Conservation (phyloP, 768 basidiomycete species). For the Boletus eberwhitei region DNA sequence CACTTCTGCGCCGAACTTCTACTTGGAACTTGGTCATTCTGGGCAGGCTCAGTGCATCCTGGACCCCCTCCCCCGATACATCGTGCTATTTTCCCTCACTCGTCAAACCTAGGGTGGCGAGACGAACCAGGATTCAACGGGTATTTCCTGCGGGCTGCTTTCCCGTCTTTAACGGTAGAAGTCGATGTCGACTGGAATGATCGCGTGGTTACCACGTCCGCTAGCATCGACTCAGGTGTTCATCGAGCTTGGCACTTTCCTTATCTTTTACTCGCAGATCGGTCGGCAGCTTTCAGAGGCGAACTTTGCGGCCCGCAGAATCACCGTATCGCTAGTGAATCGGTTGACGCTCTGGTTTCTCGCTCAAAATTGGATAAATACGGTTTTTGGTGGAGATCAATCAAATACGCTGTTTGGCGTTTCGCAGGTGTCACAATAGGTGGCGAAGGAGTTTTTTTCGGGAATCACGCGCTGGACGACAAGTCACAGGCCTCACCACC, state of each 20-base stretch:
- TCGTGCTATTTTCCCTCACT: conserved; percentile 70
- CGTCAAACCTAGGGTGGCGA: conserved; percentile 61
- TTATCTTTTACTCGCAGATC: conserved; percentile 63
- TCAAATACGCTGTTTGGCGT: conserved; percentile 60
- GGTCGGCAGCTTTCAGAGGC: conserved; percentile 75
- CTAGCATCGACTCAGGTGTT: conserved; percentile 16
- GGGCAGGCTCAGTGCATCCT: conserved; percentile 48
- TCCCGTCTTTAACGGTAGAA: conserved; percentile 70
- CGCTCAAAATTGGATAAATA: conserved; percentile 30
- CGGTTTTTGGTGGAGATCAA: conserved; percentile 77
- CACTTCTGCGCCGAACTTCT: conserved; percentile 83
- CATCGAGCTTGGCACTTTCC: conserved; percentile 70
- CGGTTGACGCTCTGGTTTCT: conserved; percentile 50
- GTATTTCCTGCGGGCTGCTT: conserved; percentile 70
- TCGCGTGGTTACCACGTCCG: conserved; percentile 38
- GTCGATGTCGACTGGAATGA: conserved; percentile 70
- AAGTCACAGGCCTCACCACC: background rate
- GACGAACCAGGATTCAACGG: conserved; percentile 75
- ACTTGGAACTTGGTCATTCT: conserved; percentile 73
- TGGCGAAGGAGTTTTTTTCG: conserved; percentile 32
- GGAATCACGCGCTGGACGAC: background rate
- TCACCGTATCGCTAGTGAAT: conserved; percentile 71
- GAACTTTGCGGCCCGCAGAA: conserved; percentile 56
- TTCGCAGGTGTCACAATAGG: conserved; percentile 53
- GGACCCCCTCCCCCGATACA: conserved; percentile 52